These are phyloP conservation scores for Zygosaccharomyces sapae DNA, from an alignment of 1,139 yeast species.

Conservation along the genomic window DNA sequence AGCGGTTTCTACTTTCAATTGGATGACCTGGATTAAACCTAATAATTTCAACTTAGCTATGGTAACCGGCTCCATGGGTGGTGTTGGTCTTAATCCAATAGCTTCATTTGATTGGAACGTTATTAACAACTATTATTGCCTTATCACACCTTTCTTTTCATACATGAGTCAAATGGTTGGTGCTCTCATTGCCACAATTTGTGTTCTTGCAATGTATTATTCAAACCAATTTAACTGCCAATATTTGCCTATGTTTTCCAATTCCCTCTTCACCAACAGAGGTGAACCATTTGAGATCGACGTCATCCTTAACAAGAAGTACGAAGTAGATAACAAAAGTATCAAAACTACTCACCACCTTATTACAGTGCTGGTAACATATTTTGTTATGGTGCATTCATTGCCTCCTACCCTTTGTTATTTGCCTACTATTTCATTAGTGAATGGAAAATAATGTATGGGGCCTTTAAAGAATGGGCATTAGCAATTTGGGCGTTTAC, in stretches of 20 bases:
- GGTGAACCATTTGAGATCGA: constrained; percentile 45
- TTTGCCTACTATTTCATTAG: constrained; percentile 44
- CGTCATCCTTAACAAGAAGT: constrained; percentile 41
- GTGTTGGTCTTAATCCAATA: constrained; percentile 56
- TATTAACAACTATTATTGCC: constrained; percentile 34
- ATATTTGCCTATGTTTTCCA: constrained; percentile 53
- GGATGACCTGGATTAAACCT: constrained; percentile 64
- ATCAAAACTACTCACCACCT: constrained; percentile 51
- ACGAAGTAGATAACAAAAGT: constrained; percentile 41
- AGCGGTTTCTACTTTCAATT: constrained; percentile 42
- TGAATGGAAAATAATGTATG: constrained; percentile 30
- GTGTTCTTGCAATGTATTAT: constrained; percentile 46
- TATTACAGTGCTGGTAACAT: constrained; percentile 55
- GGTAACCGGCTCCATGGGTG: constrained; percentile 49
- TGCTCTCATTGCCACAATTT: constrained; percentile 40
- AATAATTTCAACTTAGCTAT: constrained; percentile 49
- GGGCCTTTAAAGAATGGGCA: constrained; percentile 28
- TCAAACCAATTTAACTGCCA: constrained; percentile 50
- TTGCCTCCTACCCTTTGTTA: constrained; percentile 55
- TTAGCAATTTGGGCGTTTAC: constrained; percentile 35
- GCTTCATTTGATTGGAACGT: constrained; percentile 51
- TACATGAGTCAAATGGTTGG: constrained; percentile 44
- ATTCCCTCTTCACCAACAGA: constrained; percentile 45
- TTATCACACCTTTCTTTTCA: constrained; percentile 47
- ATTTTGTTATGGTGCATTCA: constrained; percentile 53